phyloP scores from a whole-genome alignment of 1,139 yeast species.

The Yamadazyma blattariae region DNA sequence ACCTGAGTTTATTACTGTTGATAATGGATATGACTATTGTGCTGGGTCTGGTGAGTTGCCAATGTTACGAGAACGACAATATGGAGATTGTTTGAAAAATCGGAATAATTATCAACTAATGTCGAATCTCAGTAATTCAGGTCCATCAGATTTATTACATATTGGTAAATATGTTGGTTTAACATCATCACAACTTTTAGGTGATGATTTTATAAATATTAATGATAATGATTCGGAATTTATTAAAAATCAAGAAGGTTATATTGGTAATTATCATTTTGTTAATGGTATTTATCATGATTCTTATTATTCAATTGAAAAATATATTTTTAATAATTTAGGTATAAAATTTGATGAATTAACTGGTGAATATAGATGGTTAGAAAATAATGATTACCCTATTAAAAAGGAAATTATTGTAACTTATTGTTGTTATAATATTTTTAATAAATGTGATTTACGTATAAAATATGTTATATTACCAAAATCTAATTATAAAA shows the following conservation, averaged over 20 bases:
- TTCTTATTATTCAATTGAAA: conserved; percentile 25
- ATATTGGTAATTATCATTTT: conserved; percentile 40
- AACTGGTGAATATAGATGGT: conserved; percentile 18
- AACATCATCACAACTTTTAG: conserved; percentile 25
- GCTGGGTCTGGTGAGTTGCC: conserved; percentile 9
- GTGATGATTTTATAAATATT: conserved; percentile 24
- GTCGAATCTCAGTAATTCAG: conserved; percentile 14
- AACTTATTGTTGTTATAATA: conserved; percentile 49
- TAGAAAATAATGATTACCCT: no score
- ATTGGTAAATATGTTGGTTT: conserved; percentile 38
- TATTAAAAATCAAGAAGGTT: conserved; percentile 40
- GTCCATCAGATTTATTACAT: conserved; percentile 42
- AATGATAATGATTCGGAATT: conserved; percentile 10
- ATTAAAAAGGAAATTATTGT: conserved; percentile 36
- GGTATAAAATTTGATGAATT: conserved; percentile 21
- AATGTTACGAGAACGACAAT: conserved; percentile 11
- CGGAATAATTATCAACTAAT: conserved; percentile 10
- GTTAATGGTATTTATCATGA: conserved; percentile 32
- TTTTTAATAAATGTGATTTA: conserved; percentile 48
- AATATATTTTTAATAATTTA: conserved; percentile 25
- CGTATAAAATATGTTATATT: conserved; percentile 34
- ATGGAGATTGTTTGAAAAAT: conserved; percentile 10
- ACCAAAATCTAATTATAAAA: conserved; percentile 19
- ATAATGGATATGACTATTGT: conserved; percentile 6
- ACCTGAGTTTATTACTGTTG: background rate